phyloP scores from a whole-genome alignment of 139 green algal species.

The Coelastrella sp. region DNA sequence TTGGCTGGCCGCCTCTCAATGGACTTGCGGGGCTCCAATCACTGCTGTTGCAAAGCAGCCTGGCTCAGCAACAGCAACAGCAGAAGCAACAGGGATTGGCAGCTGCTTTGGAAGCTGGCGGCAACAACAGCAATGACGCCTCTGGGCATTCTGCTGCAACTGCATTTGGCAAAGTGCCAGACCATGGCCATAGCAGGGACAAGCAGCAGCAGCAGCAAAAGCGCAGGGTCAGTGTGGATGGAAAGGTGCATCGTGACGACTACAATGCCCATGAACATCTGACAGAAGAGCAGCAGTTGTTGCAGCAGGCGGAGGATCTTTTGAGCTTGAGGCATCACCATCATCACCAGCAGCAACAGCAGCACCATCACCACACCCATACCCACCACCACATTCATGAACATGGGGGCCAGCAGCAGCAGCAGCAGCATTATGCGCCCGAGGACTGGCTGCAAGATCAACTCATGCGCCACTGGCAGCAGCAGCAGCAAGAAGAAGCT shows the following conservation, averaged over 20 bases:
- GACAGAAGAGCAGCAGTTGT: slow-evolving; percentile 2
- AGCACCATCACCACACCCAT: slow-evolving; percentile 18
- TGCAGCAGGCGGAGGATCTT: slow-evolving; percentile 26
- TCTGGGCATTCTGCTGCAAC: slow-evolving; percentile 14
- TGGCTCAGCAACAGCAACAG: not conserved
- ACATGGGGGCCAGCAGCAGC: not conserved
- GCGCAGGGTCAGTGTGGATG: not conserved
- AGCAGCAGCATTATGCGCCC: slow-evolving; percentile 10
- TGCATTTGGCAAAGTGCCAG: not conserved
- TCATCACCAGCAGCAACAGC: slow-evolving; percentile 12
- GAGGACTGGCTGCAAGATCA: not conserved
- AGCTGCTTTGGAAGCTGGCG: not conserved
- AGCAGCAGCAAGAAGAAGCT: slow-evolving; percentile 23
- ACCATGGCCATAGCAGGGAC: not conserved
- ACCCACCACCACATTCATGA: not conserved
- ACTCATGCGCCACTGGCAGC: slow-evolving; percentile 1
- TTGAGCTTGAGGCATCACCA: not conserved
- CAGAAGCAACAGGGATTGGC: not conserved
- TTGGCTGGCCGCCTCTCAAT: not conserved
- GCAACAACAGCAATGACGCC: not conserved
- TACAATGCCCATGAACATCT: not conserved
- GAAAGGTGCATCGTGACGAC: not conserved
- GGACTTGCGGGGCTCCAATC: not conserved
- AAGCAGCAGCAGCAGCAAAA: slow-evolving; percentile 20
- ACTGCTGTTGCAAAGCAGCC: not conserved